Evolutionary conservation across 2,329 filamentous ascomycete genomes (phyloP).

Genomic region (Apiospora koreana): DNA sequence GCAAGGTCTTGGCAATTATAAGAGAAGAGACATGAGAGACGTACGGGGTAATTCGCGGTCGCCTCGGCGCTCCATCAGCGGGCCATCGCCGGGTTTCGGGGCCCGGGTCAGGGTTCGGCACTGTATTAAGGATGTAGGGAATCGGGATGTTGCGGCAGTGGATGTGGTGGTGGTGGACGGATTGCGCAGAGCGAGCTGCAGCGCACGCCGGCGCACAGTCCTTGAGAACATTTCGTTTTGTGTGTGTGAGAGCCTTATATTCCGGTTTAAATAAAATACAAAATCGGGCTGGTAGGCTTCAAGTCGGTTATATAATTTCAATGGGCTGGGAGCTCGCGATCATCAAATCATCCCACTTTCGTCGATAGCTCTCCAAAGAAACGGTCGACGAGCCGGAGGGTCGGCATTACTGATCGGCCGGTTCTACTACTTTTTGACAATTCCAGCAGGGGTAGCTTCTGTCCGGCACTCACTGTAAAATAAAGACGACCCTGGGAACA

Average conservation of each 20-base stretch:
- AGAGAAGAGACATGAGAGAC: conserved; percentile 15
- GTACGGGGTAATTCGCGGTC: conserved; percentile 68
- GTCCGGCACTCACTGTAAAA: not conserved
- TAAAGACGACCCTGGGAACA: not conserved
- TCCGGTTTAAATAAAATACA: no score
- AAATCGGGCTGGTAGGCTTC: not conserved
- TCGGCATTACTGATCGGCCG: conserved; percentile 17
- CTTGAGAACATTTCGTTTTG: not conserved
- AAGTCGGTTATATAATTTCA: not conserved
- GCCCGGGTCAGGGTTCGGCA: conserved; percentile 54
- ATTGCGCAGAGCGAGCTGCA: conserved; percentile 8
- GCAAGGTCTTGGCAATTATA: not conserved
- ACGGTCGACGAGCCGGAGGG: conserved; percentile 10
- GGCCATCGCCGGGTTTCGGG: conserved; percentile 60
- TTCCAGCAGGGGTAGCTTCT: conserved; percentile 12
- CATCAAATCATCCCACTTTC: conserved; percentile 13
- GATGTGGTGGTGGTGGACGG: not conserved
- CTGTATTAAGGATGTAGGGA: conserved; percentile 16
- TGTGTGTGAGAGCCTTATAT: not conserved
- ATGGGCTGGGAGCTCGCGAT: not conserved
- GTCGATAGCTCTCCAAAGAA: not conserved
- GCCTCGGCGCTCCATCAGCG: conserved; percentile 64
- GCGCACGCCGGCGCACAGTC: conserved; percentile 8
- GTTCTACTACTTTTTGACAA: not conserved
- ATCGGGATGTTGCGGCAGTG: not conserved